These are phyloP conservation scores for Ambrosiella cleistominuta DNA, from an alignment of 2,329 filamentous ascomycete genomes.

Conservation along the genomic window DNA sequence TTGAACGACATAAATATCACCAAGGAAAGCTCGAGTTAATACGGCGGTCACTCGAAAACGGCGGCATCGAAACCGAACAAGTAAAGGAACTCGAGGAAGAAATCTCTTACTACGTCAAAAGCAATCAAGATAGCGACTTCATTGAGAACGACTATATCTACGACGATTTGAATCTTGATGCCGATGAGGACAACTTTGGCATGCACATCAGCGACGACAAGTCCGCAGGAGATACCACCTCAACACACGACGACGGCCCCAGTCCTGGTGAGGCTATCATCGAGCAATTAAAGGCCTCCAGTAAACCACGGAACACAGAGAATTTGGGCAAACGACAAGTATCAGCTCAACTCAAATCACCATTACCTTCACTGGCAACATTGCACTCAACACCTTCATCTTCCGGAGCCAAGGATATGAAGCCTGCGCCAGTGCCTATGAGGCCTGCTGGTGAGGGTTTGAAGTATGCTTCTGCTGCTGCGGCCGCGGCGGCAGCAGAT, in stretches of 20 bases:
- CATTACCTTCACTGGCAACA: constrained; percentile 79
- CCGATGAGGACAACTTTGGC: constrained; percentile 78
- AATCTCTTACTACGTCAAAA: constrained; percentile 89
- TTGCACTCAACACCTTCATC: constrained; percentile 53
- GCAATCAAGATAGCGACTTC: constrained; percentile 75
- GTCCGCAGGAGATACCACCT: constrained; percentile 92
- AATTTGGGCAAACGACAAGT: constrained; percentile 45
- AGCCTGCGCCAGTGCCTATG: constrained; percentile 73
- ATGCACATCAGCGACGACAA: constrained; percentile 66
- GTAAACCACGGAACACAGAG: constrained; percentile 31
- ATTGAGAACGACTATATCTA: constrained; percentile 91
- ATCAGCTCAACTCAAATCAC: constrained; percentile 86
- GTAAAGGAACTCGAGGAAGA: constrained; percentile 79
- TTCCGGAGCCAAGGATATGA: constrained; percentile 60
- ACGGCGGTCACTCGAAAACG: constrained; percentile 79
- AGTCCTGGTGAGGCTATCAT: constrained; percentile 18
- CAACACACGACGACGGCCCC: constrained; percentile 63
- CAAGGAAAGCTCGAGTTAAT: constrained; percentile 83
- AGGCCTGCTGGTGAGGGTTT: constrained; percentile 75
- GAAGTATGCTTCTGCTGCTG: constrained; percentile 92
- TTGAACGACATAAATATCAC: constrained; percentile 94
- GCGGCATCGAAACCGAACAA: constrained; percentile 69
- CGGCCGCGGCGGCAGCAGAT: constrained; percentile 78
- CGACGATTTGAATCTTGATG: constrained; percentile 79
- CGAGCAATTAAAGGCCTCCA: constrained; percentile 21